Base-by-base conservation (phyloP, 495 filamentous ascomycete species). In the Hyaloscypha variabilis region DNA sequence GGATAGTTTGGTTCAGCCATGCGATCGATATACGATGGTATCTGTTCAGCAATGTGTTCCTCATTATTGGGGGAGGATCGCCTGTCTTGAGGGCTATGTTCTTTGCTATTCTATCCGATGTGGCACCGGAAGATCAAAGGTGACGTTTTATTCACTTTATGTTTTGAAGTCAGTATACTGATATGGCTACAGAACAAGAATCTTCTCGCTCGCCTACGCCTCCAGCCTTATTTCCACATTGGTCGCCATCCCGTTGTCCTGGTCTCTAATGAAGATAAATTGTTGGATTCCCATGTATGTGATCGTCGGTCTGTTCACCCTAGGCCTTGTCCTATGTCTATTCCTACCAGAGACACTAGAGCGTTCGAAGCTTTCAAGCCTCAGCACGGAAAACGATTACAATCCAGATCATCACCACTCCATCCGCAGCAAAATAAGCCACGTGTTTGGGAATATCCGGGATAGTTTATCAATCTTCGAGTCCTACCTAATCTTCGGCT, bases 11-110 rank as follows among this genome's bases (percentile, higher is more conserved):
- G 8, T 55, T 62, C 39, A 14, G 26, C 8, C 30, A 36, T 34
- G 19, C 23, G 8, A 21, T 66, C 25, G 55, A 59, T 17, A n/a
- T 66, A 10, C 25, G 55, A 13, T 66, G 63, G 63, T 60, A 36
- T 30, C 60, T 55, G 63, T 39, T 46, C 5, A 55, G 56, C 17
- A 66, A 66, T 60, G 55, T 42, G 3, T 52, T 60, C 29, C 56
- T 60, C 24, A 26, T 59, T 31, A 31, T 66, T 19, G 63, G 63
- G 25, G 63, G 63, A 26, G 63, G 63, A 24, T 66, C 63, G 17
- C 10, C 29, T 21, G 63, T 66, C 19, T 1, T 30, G 8, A 51
- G 21, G n/a, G 23, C 55, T 10, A 61, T 39, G 19, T 21, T 52
- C 39, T 66, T 52, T 13, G 52, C 56, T 11, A 66, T 66, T 1